Percentiles rank a stretch among this genome's conserved stretches.
Evolutionary conservation across 1,284 basidiomycete genomes (phyloP).

Genomic region (Pseudozyma sp.): DNA sequence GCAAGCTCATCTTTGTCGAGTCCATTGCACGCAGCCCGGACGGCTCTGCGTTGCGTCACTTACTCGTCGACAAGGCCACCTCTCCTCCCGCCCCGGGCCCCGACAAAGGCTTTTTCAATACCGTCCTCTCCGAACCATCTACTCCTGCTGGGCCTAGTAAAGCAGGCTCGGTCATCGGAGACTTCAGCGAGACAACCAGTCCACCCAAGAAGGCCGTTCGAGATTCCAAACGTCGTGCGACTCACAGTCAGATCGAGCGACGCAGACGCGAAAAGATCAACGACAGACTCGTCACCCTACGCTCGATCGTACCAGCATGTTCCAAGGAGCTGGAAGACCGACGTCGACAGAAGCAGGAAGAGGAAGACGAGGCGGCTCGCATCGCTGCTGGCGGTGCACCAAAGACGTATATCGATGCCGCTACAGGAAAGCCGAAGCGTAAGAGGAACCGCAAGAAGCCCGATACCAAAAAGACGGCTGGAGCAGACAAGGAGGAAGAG

Average conservation of each 20-base stretch:
- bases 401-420: conserved; percentile 48
- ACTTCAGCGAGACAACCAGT: neutral
- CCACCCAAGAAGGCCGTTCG: conserved; percentile 45
- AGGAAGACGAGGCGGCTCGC: conserved; percentile 51
- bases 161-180: conserved; percentile 2
- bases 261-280: conserved; percentile 68
- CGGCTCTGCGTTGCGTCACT: conserved; percentile 16
- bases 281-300: conserved; percentile 64
- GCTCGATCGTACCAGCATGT: conserved; percentile 64
- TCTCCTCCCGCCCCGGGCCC: conserved; percentile 17
- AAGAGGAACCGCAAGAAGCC: conserved; percentile 56
- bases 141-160: conserved; percentile 16
- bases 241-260: conserved; percentile 66
- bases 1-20: conserved; percentile 41
- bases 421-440: conserved; percentile 56
- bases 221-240: conserved; percentile 58
- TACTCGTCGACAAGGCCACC: conserved; percentile 38
- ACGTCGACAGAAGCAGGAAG: conserved; percentile 46
- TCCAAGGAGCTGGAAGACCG: conserved; percentile 56
- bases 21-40: conserved; percentile 24
- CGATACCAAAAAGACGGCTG: conserved; percentile 30
- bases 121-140: conserved; percentile 34
- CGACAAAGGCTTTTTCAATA: conserved; percentile 50
- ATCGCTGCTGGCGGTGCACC: conserved; percentile 47
- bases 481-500: conserved; percentile 56